Percentiles rank a stretch among this genome's conserved stretches.
phyloP scores from a whole-genome alignment of 257 asterid genomes.

The Gentiana dahurica region DNA sequence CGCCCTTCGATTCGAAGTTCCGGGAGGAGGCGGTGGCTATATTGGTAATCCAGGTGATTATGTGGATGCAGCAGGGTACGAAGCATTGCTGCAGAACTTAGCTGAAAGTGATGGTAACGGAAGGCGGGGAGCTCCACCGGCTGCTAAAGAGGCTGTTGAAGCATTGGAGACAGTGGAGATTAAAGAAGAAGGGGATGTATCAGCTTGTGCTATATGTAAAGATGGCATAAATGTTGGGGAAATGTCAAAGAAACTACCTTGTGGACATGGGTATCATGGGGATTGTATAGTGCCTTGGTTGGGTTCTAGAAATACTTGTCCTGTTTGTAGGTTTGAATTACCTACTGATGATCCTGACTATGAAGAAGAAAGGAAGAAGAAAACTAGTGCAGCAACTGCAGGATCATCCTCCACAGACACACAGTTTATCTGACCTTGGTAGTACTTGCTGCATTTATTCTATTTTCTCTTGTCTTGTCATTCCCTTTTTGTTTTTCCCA shows the following conservation, averaged over 20 bases:
- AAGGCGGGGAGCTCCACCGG: constrained; percentile 90
- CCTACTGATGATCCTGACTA: constrained; percentile 91
- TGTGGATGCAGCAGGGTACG: constrained; percentile 84
- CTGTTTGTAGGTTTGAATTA: constrained; percentile 89
- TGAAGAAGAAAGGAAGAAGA: constrained; percentile 76
- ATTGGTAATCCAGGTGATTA: constrained; percentile 90
- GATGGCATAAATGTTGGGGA: constrained; percentile 57
- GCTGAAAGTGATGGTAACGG: constrained; percentile 71
- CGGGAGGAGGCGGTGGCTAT: constrained; percentile 45
- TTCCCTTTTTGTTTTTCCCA: neutral
- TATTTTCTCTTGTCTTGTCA: neutral
- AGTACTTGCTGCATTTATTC: constrained; percentile 2
- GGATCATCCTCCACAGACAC: constrained; percentile 10
- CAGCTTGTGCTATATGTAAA: constrained; percentile 76
- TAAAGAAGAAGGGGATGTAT: constrained; percentile 23
- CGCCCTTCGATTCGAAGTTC: constrained; percentile 55
- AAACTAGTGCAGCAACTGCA: constrained; percentile 10
- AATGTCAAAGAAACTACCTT: constrained; percentile 58
- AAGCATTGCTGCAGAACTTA: constrained; percentile 62
- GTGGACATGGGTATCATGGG: constrained; percentile 87
- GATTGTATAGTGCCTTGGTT: constrained; percentile 83
- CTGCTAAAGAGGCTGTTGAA: constrained; percentile 57
- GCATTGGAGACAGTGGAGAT: constrained; percentile 46
- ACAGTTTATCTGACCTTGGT: constrained; percentile 6
- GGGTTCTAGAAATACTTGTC: constrained; percentile 81